These are phyloP conservation scores for Exidia glandulosa DNA, from an alignment of 768 basidiomycete genomes.

Conservation along the genomic window DNA sequence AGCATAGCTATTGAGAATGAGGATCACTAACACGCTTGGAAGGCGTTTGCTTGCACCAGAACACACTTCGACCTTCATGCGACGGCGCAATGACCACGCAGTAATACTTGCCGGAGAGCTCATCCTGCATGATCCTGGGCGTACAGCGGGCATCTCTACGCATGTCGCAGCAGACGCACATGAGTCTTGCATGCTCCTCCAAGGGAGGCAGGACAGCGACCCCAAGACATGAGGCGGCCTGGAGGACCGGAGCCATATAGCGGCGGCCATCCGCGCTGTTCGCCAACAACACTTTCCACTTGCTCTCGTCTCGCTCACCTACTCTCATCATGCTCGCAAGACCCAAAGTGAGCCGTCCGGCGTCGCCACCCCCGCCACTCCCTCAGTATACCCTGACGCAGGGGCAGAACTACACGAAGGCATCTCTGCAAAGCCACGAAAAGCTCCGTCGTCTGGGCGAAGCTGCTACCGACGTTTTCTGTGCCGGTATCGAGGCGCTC, in stretches of 20 bases:
- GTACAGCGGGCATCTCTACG: too few species aligned
- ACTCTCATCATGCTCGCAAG: neutral
- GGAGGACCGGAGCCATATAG: neutral
- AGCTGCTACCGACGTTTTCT: neutral
- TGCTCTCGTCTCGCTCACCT: neutral
- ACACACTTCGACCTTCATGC: too few species aligned
- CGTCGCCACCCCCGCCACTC: neutral
- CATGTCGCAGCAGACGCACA: too few species aligned
- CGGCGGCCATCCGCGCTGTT: neutral
- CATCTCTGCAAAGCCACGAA: neutral
- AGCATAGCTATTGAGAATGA: too few species aligned
- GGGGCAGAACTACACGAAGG: neutral
- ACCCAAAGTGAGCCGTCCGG: neutral
- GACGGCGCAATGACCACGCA: too few species aligned
- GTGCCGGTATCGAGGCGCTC: neutral
- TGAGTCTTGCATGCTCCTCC: neutral
- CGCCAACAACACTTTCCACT: neutral
- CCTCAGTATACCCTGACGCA: neutral
- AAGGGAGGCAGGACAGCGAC: neutral
- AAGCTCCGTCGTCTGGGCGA: neutral
- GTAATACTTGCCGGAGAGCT: too few species aligned
- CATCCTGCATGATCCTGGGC: too few species aligned
- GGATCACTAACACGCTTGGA: too few species aligned
- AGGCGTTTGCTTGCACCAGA: too few species aligned
- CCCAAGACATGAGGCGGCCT: too few species aligned